Percentiles rank a stretch among this genome's conserved stretches.
Conservation (phyloP, 768 basidiomycete genomes). For the Macrolepiota dolichaula region DNA sequence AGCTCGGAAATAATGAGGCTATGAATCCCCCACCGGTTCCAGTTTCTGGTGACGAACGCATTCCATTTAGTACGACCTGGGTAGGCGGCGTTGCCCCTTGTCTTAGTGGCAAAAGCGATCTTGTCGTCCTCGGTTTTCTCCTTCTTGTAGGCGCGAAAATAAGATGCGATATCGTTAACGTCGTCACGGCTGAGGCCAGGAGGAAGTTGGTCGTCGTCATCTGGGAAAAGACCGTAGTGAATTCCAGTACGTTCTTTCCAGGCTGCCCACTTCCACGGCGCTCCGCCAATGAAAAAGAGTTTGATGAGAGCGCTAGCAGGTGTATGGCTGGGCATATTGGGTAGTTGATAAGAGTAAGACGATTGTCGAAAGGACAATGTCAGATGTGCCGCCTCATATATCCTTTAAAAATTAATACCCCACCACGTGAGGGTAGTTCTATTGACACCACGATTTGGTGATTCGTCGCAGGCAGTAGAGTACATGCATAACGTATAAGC, state of each 20-base stretch:
- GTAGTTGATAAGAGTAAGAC: too few relatives aligned
- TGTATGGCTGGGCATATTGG: neutral
- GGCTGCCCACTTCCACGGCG: conserved; percentile 11
- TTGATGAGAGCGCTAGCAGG: neutral
- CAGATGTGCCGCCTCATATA: too few relatives aligned
- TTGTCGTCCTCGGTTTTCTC: conserved; percentile 8
- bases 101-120: conserved; percentile 11
- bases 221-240: conserved; percentile 13
- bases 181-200: neutral
- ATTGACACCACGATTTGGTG: too few relatives aligned
- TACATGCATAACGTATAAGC: too few relatives aligned
- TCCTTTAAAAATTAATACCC: too few relatives aligned
- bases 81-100: neutral
- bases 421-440: too few relatives aligned
- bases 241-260: conserved; percentile 17
- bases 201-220: neutral
- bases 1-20: neutral
- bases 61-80: neutral
- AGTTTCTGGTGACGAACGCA: neutral
- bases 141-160: conserved; percentile 12
- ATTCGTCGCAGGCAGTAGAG: too few relatives aligned
- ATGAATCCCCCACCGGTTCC: neutral
- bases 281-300: neutral
- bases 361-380: too few relatives aligned
- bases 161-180: conserved; percentile 12